A percentile compares a stretch with the other conserved stretches of the same genome.
Evolutionary conservation across 345 rosid species (phyloP).

Genomic region (Murraya paniculata): DNA sequence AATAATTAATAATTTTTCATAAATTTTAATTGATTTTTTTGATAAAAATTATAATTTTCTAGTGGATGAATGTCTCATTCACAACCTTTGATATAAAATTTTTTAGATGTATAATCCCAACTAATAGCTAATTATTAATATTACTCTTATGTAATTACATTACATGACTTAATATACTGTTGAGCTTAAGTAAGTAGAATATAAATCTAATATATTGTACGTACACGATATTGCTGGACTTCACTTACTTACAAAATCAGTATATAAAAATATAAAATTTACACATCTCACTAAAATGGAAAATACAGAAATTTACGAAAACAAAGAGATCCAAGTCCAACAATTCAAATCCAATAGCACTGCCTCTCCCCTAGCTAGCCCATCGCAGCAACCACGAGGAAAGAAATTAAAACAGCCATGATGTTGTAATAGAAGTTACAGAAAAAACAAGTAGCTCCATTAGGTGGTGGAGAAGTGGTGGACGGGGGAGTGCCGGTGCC

Average conservation of each 20-base stretch:
- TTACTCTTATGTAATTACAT: too few relatives aligned
- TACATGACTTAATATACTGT: too few relatives aligned
- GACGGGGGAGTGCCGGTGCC: slow-evolving; percentile 25
- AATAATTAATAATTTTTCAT: too few relatives aligned
- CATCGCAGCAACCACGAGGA: slow-evolving; percentile 21
- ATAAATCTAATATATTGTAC: too few relatives aligned
- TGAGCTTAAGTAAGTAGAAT: background rate
- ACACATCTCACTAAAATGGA: background rate
- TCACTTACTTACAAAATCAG: slow-evolving; percentile 1
- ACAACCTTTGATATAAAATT: too few relatives aligned
- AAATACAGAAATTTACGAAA: background rate
- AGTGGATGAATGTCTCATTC: too few relatives aligned
- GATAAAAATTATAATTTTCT: too few relatives aligned
- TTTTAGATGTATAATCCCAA: too few relatives aligned
- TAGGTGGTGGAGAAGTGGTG: slow-evolving; percentile 17
- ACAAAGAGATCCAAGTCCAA: background rate
- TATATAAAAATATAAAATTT: background rate
- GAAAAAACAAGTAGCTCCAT: slow-evolving; percentile 15
- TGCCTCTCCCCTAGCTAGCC: slow-evolving; percentile 65
- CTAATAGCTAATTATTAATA: too few relatives aligned
- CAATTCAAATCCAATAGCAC: slow-evolving; percentile 31
- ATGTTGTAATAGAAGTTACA: background rate
- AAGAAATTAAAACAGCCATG: slow-evolving; percentile 19
- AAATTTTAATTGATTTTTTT: too few relatives aligned
- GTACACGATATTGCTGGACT: background rate